Evolutionary conservation across 2,329 filamentous ascomycete genomes (phyloP), one percentile per base, ranked within the genome.

Genomic region (Cercospora berteroae): DNA sequence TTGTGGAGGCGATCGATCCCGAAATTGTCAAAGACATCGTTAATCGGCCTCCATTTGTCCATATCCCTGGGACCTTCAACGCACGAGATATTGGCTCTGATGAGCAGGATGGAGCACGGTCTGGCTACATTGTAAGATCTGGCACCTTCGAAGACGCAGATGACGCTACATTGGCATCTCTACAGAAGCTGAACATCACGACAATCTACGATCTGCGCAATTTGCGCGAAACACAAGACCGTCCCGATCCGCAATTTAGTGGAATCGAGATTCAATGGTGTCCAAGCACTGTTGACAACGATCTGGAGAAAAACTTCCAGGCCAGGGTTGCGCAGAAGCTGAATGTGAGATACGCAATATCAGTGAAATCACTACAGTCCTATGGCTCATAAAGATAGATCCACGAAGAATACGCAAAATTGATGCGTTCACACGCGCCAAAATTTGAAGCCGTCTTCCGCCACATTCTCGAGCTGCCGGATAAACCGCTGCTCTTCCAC

Each of bases 31-130:
- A 57, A 5, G 63, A 64, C 4, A 42, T 64, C 36, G 57, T 59
- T 33, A 59, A 55, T 29, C 39, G 58, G 25, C 39, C 63, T 4
- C 63, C 63, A 7, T 64, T 64, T 25, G 55, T 64, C 39, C 23
- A 59, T 12, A 44, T 64, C 27, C 63, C 63, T 7, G 63, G 63
- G 39, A 64, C 36, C 5, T 64, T 64, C 63, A 64, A 64, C n/a
- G 63, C 63, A 8, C 55, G 63, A 44, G 52, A 64, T 27, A 39
- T 64, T 8, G 62, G 42, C 16, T 23, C 20, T 16, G 50, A 63
- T 27, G 31, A 16, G 27, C 20, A 16, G 5, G 10, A 6, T 52
- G 48, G 48, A 12, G 48, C 27, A 2, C 23, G 48, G 13, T 16
- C 20, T 27, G 12, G 48, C 13, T 52, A 13, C 48, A 20, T 50